These are phyloP conservation scores for Melampsora americana DNA, from an alignment of 1,284 basidiomycete species.

Conservation along the genomic window DNA sequence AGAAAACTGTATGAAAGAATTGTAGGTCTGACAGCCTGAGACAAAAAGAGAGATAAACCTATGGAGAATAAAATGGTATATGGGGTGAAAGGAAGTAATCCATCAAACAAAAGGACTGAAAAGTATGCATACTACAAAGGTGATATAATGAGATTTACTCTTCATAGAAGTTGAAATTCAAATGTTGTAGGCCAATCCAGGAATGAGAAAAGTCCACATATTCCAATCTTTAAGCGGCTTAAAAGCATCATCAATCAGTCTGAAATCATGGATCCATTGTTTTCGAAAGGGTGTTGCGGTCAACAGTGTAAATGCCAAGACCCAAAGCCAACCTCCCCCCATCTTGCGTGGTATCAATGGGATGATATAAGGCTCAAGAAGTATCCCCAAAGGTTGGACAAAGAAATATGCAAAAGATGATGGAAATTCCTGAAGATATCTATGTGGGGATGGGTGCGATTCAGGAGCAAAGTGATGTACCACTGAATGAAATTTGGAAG, in stretches of 20 bases:
- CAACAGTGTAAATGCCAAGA: slow-evolving; percentile 16
- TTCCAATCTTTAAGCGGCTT: slow-evolving; percentile 16
- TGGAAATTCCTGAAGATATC: slow-evolving; percentile 5
- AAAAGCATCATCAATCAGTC: slow-evolving; percentile 3
- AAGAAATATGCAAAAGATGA: slow-evolving; percentile 23
- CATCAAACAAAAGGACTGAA: no score
- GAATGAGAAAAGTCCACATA: slow-evolving; percentile 12
- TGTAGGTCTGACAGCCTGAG: no score
- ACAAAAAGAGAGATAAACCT: no score
- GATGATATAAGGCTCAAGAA: slow-evolving; percentile 27
- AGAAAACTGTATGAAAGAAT: no score
- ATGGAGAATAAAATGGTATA: no score
- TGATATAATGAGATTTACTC: no score
- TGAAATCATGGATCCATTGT: neutral
- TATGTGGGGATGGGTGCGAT: neutral
- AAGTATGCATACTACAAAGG: no score
- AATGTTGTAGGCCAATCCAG: neutral
- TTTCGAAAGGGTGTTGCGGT: slow-evolving; percentile 17
- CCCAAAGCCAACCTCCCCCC: slow-evolving; percentile 33
- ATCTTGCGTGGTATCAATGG: slow-evolving; percentile 17
- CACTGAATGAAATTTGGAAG: neutral
- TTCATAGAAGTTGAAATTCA: no score
- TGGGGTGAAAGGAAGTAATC: no score
- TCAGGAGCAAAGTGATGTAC: neutral
- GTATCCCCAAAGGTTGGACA: slow-evolving; percentile 35